phyloP scores from a whole-genome alignment of 805 yeast species.

The Martiniozyma abietophila region DNA sequence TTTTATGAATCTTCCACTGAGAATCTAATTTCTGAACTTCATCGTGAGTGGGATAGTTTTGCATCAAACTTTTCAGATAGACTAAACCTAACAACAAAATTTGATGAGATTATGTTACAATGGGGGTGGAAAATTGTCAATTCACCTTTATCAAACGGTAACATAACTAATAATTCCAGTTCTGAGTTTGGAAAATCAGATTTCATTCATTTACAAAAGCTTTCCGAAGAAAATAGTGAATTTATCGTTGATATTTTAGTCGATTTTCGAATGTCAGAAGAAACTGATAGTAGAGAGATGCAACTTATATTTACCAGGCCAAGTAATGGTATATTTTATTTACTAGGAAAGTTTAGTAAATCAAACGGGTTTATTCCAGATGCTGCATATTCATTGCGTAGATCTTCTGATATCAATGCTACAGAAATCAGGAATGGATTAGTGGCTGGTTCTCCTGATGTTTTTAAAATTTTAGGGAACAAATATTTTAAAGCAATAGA shows the following conservation, averaged over 20 bases:
- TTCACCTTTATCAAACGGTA: constrained; percentile 6
- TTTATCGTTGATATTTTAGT: constrained; percentile 7
- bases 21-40: too few species aligned
- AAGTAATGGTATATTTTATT: constrained; percentile 1
- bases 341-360: constrained; percentile 7
- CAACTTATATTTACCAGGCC: constrained; percentile 6
- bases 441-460: neutral
- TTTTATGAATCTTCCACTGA: too few species aligned
- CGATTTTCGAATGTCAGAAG: constrained; percentile 5
- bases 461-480: neutral
- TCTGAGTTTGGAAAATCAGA: too few species aligned
- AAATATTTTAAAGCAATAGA: constrained; percentile 1
- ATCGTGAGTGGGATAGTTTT: too few species aligned
- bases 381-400: neutral
- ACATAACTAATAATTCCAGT: too few species aligned
- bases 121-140: constrained; percentile 7
- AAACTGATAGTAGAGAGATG: constrained; percentile 6
- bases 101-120: constrained; percentile 3
- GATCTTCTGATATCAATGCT: neutral
- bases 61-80: too few species aligned
- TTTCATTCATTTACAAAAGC: constrained; percentile 8
- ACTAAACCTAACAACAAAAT: neutral
- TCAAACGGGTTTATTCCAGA: constrained; percentile 6
- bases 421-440: neutral
- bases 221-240: neutral